phyloP scores from a whole-genome alignment of 805 yeast species.

The Hanseniaspora nectarophila region DNA sequence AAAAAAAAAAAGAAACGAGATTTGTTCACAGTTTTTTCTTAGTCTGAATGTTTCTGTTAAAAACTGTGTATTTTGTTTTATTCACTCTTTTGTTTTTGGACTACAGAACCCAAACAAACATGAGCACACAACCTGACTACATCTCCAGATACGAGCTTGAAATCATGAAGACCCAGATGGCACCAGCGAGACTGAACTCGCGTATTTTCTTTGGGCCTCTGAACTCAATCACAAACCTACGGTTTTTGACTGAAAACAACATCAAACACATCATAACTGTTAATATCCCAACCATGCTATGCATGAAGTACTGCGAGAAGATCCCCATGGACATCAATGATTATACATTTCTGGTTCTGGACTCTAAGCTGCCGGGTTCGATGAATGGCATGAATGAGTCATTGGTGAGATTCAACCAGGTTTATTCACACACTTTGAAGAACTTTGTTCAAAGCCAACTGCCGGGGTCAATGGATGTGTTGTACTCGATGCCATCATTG shows the following conservation, averaged over 20 bases:
- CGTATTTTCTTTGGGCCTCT: constrained; percentile 39
- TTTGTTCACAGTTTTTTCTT: too few relatives aligned
- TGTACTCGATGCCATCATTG: constrained; percentile 14
- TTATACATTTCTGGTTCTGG: constrained; percentile 29
- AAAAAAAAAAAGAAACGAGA: too few relatives aligned
- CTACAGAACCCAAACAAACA: background rate
- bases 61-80: too few relatives aligned
- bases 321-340: constrained; percentile 23
- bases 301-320: constrained; percentile 25
- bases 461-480: background rate
- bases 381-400: constrained; percentile 20
- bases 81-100: background rate
- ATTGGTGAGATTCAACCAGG: constrained; percentile 13
- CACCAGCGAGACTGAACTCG: constrained; percentile 34
- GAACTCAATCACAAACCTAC: constrained; percentile 31
- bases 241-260: constrained; percentile 30
- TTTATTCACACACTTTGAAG: constrained; percentile 13
- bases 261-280: constrained; percentile 32
- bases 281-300: constrained; percentile 27
- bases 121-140: constrained; percentile 17
- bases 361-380: constrained; percentile 24
- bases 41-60: background rate
- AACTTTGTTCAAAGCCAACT: constrained; percentile 8
- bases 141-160: constrained; percentile 17
- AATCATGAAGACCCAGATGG: constrained; percentile 20